These are phyloP conservation scores for Alternaria novae-zelandiae DNA, from an alignment of 2,329 filamentous ascomycete species.

Conservation along the genomic window DNA sequence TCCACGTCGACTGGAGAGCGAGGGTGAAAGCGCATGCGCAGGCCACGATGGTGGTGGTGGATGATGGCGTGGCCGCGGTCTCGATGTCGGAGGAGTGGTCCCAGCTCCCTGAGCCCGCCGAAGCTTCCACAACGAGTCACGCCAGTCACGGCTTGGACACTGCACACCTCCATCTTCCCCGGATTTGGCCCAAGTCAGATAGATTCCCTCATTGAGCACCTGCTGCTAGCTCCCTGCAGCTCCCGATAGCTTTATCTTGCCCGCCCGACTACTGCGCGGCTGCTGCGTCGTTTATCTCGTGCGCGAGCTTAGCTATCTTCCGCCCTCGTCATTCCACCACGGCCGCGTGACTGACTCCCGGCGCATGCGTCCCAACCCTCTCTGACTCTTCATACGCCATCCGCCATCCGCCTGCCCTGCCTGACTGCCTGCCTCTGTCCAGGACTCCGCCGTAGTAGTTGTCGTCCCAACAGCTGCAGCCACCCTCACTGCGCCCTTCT, in stretches of 20 bases:
- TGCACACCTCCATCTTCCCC: conserved; percentile 28
- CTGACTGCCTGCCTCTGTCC: background rate
- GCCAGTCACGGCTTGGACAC: background rate
- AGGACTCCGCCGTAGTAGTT: background rate
- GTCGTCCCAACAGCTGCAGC: conserved; percentile 7
- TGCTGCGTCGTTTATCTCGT: conserved; percentile 16
- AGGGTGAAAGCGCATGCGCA: background rate
- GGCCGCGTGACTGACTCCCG: conserved; percentile 40
- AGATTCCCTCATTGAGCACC: conserved; percentile 19
- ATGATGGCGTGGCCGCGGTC: background rate
- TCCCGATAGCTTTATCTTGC: conserved; percentile 16
- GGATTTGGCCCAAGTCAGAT: conserved; percentile 22
- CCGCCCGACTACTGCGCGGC: conserved; percentile 6
- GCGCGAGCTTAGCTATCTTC: conserved; percentile 24
- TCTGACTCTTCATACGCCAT: conserved; percentile 26
- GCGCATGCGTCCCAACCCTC: conserved; percentile 30
- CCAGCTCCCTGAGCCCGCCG: background rate
- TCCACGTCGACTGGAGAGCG: background rate
- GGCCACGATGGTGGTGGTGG: background rate
- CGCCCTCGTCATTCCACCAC: conserved; percentile 40
- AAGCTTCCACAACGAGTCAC: conserved; percentile 1
- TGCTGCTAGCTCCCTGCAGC: conserved; percentile 18
- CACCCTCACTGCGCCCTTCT: background rate
- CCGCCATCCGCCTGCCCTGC: conserved; percentile 8
- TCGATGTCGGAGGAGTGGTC: background rate